Evolutionary conservation across 179 eudicot species (phyloP).

Genomic region (Pouteria campechiana): DNA sequence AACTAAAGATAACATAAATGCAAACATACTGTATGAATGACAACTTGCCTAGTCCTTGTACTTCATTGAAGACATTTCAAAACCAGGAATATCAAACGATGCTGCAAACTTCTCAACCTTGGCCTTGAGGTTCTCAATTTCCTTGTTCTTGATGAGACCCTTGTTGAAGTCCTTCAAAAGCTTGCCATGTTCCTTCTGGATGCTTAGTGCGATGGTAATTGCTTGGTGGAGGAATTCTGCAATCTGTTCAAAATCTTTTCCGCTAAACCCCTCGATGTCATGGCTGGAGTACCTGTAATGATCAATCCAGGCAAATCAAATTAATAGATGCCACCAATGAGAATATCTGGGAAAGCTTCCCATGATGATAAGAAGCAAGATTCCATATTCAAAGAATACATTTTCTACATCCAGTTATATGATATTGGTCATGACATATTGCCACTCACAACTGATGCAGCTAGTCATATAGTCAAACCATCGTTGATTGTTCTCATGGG

Average conservation of each 20-base stretch:
- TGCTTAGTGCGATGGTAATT: slow-evolving; percentile 58
- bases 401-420: too few species aligned
- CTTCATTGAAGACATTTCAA: slow-evolving; percentile 71
- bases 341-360: too few species aligned
- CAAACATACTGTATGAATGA: too few species aligned
- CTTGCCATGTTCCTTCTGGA: slow-evolving; percentile 90
- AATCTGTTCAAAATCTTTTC: slow-evolving; percentile 97
- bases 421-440: too few species aligned
- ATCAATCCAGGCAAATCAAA: too few species aligned
- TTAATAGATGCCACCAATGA: too few species aligned
- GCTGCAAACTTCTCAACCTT: slow-evolving; percentile 84
- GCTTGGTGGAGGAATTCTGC: slow-evolving; percentile 93
- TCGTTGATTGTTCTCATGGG: too few species aligned
- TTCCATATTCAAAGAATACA: too few species aligned
- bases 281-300: slow-evolving; percentile 89
- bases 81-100: slow-evolving; percentile 92
- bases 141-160: slow-evolving; percentile 85
- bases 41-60: slow-evolving; percentile 49
- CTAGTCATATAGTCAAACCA: too few species aligned
- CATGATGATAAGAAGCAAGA: too few species aligned
- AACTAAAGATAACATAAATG: too few species aligned
- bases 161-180: slow-evolving; percentile 98
- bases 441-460: too few species aligned
- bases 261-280: slow-evolving; percentile 93
- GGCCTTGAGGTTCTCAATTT: slow-evolving; percentile 72